Evolutionary conservation across 2,329 filamentous ascomycete species (phyloP).

Genomic region (Pyrenophora teres): DNA sequence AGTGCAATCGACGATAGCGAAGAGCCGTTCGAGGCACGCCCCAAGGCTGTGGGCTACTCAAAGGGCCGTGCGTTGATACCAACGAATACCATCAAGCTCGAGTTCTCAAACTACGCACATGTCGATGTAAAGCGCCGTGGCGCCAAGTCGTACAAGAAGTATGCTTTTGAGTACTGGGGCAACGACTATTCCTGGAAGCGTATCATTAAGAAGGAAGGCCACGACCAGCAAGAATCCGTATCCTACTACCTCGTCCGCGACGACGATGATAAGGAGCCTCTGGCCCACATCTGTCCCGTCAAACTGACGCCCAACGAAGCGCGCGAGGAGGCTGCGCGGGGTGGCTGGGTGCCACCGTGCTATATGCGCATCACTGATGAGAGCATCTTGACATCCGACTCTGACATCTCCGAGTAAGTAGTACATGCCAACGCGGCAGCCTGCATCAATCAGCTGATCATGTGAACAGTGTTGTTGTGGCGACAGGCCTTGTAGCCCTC

Average conservation of each 20-base stretch:
- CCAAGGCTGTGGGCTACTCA: conserved; percentile 41
- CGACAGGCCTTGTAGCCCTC: conserved; percentile 85
- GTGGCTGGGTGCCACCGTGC: conserved; percentile 88
- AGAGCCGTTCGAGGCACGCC: conserved; percentile 30
- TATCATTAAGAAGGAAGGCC: conserved; percentile 68
- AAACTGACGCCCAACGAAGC: conserved; percentile 72
- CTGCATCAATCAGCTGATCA: conserved; percentile 22
- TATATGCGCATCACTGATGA: conserved; percentile 88
- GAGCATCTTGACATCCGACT: conserved; percentile 68
- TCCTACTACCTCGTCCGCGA: conserved; percentile 80
- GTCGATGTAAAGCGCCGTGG: conserved; percentile 78
- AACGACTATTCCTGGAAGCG: conserved; percentile 83
- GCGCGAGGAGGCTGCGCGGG: conserved; percentile 72
- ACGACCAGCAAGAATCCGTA: conserved; percentile 59
- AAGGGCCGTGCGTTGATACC: conserved; percentile 55
- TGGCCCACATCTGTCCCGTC: conserved; percentile 87
- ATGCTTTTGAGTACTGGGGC: conserved; percentile 95
- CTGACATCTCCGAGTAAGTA: conserved; percentile 86
- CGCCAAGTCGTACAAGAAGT: conserved; percentile 70
- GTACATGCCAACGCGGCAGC: background rate
- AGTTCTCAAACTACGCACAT: conserved; percentile 97
- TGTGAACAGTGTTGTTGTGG: conserved; percentile 74
- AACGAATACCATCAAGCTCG: conserved; percentile 82
- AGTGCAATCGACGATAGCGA: conserved; percentile 20
- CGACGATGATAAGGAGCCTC: conserved; percentile 61